phyloP scores from a whole-genome alignment of 441 rosid species.

The Populus hybrid region DNA sequence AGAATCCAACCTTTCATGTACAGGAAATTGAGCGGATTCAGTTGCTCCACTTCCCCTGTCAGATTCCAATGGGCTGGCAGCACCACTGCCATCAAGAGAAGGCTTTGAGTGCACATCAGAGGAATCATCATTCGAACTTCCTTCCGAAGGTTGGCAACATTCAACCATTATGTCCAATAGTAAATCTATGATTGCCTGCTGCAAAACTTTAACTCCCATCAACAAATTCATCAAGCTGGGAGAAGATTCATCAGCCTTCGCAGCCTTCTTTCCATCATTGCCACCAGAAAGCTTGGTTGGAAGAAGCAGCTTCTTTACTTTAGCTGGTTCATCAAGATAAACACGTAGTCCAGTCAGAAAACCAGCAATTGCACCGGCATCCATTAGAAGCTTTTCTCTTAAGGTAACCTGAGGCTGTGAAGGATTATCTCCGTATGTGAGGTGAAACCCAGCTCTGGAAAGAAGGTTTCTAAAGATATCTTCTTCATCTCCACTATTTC shows the following conservation, averaged over 20 bases:
- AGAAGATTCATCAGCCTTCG: slow-evolving; percentile 75
- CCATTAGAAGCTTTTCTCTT: slow-evolving; percentile 97
- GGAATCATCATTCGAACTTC: slow-evolving; percentile 53
- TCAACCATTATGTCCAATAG: slow-evolving; percentile 99
- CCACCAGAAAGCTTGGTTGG: slow-evolving; percentile 80
- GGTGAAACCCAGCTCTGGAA: slow-evolving; percentile 95
- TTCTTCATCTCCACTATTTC: slow-evolving; percentile 96
- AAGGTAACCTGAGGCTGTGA: slow-evolving; percentile 95
- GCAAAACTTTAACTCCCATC: slow-evolving; percentile 99
- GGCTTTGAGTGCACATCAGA: slow-evolving; percentile 55
- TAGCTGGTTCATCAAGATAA: slow-evolving; percentile 95
- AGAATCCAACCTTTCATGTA: slow-evolving; percentile 71
- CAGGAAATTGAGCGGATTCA: slow-evolving; percentile 57
- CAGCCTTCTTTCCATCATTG: slow-evolving; percentile 70
- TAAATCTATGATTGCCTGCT: slow-evolving; percentile 97
- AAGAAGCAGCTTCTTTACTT: slow-evolving; percentile 95
- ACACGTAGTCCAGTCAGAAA: slow-evolving; percentile 95
- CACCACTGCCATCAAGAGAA: slow-evolving; percentile 54
- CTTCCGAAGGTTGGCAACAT: slow-evolving; percentile 97
- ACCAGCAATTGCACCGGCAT: slow-evolving; percentile 98
- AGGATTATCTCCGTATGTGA: slow-evolving; percentile 86
- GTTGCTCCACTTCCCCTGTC: slow-evolving; percentile 63
- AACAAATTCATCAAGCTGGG: slow-evolving; percentile 98
- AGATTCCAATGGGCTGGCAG: slow-evolving; percentile 58
- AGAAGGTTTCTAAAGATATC: slow-evolving; percentile 91